Percentiles rank a stretch among this genome's conserved stretches.
Evolutionary conservation across 495 filamentous ascomycete species (phyloP).

Genomic region (Amphirosellinia nigrospora): DNA sequence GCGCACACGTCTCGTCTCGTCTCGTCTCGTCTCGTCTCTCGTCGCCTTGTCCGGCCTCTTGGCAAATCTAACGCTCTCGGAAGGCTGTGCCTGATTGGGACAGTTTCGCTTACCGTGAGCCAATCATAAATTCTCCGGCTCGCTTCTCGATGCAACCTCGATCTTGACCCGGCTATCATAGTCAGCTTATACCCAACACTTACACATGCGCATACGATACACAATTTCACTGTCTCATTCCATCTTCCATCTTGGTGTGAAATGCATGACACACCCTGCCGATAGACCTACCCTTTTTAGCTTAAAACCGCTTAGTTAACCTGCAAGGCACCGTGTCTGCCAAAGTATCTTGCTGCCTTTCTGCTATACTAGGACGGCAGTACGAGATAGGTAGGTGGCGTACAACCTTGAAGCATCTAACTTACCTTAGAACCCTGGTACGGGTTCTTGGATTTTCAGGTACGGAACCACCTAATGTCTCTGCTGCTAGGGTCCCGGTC

Average conservation of each 20-base stretch:
- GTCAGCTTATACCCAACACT: constrained; percentile 7
- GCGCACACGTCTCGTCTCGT: too few species aligned
- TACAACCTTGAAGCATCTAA: too few species aligned
- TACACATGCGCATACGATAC: not conserved
- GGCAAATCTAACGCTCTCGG: constrained; percentile 33
- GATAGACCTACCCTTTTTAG: constrained; percentile 2
- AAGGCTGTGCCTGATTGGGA: constrained; percentile 30
- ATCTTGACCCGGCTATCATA: not conserved
- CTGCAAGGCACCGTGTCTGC: not conserved
- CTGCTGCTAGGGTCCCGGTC: not conserved
- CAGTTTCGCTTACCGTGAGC: constrained; percentile 50
- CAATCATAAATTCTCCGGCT: constrained; percentile 55
- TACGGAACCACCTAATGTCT: constrained; percentile 9
- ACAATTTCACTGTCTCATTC: constrained; percentile 1
- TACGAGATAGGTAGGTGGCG: not conserved
- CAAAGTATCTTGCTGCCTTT: not conserved
- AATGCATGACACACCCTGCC: not conserved
- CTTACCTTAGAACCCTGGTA: not conserved
- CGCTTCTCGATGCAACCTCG: constrained; percentile 47
- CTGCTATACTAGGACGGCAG: too few species aligned
- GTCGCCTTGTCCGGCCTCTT: constrained; percentile 16
- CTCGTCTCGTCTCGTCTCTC: not conserved
- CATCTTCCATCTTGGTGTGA: not conserved
- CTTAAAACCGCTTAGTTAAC: not conserved
- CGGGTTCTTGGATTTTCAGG: not conserved